Evolutionary conservation across 1,284 basidiomycete genomes (phyloP).

Genomic region (Xanthoconium separans): DNA sequence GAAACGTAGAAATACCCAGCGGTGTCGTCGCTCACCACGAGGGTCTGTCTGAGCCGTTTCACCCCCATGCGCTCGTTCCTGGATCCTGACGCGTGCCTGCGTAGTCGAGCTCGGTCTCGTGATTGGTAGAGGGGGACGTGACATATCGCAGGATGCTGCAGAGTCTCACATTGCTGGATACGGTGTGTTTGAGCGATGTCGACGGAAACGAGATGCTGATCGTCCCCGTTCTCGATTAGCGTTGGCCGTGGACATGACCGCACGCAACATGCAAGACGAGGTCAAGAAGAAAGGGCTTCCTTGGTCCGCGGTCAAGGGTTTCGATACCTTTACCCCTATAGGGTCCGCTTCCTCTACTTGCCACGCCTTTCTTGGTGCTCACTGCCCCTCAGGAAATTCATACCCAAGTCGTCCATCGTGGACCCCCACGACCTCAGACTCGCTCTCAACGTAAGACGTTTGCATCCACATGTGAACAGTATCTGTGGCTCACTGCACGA

Average conservation of each 20-base stretch:
- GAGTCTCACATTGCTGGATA: conserved; percentile 88
- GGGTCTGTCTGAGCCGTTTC: conserved; percentile 48
- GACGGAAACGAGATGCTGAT: not conserved
- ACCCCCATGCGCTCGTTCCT: too few species aligned
- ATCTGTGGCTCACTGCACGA: conserved; percentile 2
- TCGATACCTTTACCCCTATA: conserved; percentile 87
- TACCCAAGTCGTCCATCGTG: conserved; percentile 69
- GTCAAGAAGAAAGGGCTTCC: conserved; percentile 93
- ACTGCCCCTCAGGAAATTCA: conserved; percentile 58
- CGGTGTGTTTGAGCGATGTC: conserved; percentile 46
- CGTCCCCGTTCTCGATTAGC: conserved; percentile 45
- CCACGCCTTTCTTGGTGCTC: not conserved
- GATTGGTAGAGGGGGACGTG: conserved; percentile 82
- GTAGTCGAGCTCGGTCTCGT: conserved; percentile 96
- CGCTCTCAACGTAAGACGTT: conserved; percentile 58
- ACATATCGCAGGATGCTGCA: conserved; percentile 76
- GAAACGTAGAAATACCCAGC: conserved; percentile 81
- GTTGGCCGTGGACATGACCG: conserved; percentile 93
- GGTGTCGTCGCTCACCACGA: conserved; percentile 90
- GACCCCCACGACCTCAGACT: conserved; percentile 79
- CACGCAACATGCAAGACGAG: conserved; percentile 91
- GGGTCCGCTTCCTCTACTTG: conserved; percentile 44
- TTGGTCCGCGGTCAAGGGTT: conserved; percentile 92
- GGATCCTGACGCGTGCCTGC: not conserved
- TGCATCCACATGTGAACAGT: not conserved